Percentiles rank a stretch among this genome's conserved stretches.
Conservation (phyloP, 805 yeast species). For the Yarrowia sp. region DNA sequence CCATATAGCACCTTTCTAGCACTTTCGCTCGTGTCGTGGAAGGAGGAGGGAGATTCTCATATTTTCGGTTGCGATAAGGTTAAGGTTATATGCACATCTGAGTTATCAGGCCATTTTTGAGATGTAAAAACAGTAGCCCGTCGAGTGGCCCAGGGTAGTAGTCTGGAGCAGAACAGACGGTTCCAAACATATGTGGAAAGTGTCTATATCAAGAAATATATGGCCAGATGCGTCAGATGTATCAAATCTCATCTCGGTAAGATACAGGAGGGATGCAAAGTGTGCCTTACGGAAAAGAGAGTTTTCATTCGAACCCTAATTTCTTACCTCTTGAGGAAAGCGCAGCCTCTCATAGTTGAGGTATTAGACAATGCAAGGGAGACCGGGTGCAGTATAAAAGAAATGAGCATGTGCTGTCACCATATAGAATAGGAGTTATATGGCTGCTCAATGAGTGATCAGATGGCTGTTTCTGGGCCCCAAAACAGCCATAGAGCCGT, state of each 20-base stretch:
- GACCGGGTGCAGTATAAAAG: background rate
- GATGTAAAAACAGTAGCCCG: background rate
- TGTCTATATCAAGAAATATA: too few relatives aligned
- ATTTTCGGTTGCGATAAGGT: conserved; percentile 30
- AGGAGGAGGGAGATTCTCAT: background rate
- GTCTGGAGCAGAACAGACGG: background rate
- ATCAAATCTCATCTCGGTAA: conserved; percentile 5
- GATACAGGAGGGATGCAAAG: conserved; percentile 23
- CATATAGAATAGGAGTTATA: too few relatives aligned
- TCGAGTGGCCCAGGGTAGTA: background rate
- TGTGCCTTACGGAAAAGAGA: conserved; percentile 1
- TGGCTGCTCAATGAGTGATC: too few relatives aligned
- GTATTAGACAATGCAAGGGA: conserved; percentile 19
- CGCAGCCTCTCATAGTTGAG: conserved; percentile 18
- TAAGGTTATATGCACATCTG: conserved; percentile 16
- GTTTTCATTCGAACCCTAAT: background rate
- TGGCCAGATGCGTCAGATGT: background rate
- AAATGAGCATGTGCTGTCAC: background rate
- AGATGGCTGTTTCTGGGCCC: too few relatives aligned
- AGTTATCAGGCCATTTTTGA: conserved; percentile 35
- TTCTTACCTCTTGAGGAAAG: conserved; percentile 17
- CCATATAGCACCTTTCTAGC: background rate
- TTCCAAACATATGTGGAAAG: background rate
- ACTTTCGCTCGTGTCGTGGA: background rate
- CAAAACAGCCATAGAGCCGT: background rate